phyloP scores from a whole-genome alignment of 2,329 filamentous ascomycete genomes.

The Pseudocercospora eumusae region DNA sequence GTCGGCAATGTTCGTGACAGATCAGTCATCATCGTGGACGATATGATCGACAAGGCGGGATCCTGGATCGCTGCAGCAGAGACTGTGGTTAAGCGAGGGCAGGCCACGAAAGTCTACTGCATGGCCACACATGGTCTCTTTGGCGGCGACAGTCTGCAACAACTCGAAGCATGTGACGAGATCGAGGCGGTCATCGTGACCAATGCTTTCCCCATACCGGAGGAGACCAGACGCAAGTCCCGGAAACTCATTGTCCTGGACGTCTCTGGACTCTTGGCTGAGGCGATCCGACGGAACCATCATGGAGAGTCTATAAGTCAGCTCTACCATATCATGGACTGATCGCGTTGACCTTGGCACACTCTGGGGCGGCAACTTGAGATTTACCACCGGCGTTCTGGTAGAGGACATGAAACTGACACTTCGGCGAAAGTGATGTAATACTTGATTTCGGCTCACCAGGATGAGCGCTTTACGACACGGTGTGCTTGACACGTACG shows the following conservation, averaged over 20 bases:
- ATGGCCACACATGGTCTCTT: conserved; percentile 97
- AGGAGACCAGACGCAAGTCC: conserved; percentile 67
- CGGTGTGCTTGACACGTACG: not conserved
- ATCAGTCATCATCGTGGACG: conserved; percentile 91
- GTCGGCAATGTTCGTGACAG: conserved; percentile 89
- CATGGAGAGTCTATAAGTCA: conserved; percentile 79
- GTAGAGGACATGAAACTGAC: not conserved
- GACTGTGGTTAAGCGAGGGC: conserved; percentile 89
- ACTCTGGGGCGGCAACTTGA: not conserved
- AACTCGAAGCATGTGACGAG: conserved; percentile 88
- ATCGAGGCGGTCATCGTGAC: conserved; percentile 94
- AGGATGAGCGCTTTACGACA: not conserved
- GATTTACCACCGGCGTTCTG: conserved; percentile 8
- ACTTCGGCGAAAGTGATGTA: not conserved
- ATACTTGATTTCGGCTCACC: not conserved
- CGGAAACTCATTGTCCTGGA: conserved; percentile 89
- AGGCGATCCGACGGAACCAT: conserved; percentile 93
- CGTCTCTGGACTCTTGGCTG: conserved; percentile 80
- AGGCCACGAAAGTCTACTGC: conserved; percentile 92
- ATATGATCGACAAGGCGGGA: conserved; percentile 97
- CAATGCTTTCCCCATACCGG: conserved; percentile 90
- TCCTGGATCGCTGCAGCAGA: conserved; percentile 98
- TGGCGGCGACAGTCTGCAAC: conserved; percentile 81
- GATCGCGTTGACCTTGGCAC: conserved; percentile 9
- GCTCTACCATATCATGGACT: conserved; percentile 50